A percentile compares a stretch with the other conserved stretches of the same genome.
Evolutionary conservation across 2,329 filamentous ascomycete genomes (phyloP).

Genomic region (Aspergillus aculeatus): DNA sequence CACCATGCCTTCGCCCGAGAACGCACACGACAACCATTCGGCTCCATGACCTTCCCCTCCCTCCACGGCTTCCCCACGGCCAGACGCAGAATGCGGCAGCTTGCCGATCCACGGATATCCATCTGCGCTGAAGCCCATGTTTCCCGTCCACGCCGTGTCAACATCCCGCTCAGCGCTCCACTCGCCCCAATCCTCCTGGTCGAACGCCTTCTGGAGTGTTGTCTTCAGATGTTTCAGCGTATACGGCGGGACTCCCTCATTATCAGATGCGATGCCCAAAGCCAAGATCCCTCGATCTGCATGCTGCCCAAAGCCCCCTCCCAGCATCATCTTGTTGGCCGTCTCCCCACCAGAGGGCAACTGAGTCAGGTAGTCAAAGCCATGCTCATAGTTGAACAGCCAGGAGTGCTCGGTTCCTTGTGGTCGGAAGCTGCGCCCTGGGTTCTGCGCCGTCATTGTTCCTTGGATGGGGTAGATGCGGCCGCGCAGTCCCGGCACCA

Average conservation of each 20-base stretch:
- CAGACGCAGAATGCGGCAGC: conserved; percentile 20
- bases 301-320: conserved; percentile 52
- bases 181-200: conserved; percentile 23
- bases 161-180: conserved; percentile 12
- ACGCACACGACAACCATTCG: conserved; percentile 32
- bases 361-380: conserved; percentile 57
- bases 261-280: conserved; percentile 51
- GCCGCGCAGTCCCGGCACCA: conserved; percentile 49
- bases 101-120: conserved; percentile 54
- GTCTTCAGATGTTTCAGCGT: conserved; percentile 29
- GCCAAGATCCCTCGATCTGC: conserved; percentile 45
- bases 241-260: conserved; percentile 24
- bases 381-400: conserved; percentile 49
- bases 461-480: conserved; percentile 41
- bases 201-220: conserved; percentile 27
- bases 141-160: conserved; percentile 36
- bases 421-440: conserved; percentile 28
- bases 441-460: conserved; percentile 44
- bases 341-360: conserved; percentile 25
- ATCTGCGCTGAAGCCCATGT: conserved; percentile 53
- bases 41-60: conserved; percentile 5
- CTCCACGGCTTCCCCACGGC: neutral
- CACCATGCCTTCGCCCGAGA: conserved; percentile 35
- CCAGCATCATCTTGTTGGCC: conserved; percentile 53
- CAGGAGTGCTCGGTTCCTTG: conserved; percentile 48